phyloP scores from a whole-genome alignment of 139 green algal genomes.

The Coccomyxa sp. region DNA sequence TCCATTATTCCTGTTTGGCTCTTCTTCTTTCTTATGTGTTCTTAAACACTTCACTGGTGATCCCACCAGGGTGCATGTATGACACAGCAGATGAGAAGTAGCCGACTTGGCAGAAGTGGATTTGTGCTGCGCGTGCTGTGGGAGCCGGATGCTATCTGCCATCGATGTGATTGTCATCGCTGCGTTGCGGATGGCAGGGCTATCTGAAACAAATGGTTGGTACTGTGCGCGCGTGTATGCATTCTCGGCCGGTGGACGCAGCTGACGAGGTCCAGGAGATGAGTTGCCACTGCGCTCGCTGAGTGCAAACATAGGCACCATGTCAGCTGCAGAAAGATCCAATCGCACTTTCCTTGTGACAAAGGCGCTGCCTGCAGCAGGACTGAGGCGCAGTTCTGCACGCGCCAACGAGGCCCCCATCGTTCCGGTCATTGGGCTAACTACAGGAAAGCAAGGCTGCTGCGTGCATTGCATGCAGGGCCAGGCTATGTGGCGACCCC shows the following conservation, averaged over 20 bases:
- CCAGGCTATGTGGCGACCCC: background rate
- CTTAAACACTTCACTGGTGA: background rate
- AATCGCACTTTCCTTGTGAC: background rate
- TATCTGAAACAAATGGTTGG: too few relatives aligned
- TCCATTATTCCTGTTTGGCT: too few relatives aligned
- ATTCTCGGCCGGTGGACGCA: too few relatives aligned
- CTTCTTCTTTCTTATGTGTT: background rate
- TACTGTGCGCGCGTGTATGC: too few relatives aligned
- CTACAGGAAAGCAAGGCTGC: background rate
- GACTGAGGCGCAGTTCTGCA: background rate
- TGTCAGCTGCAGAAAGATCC: background rate
- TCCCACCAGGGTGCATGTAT: background rate
- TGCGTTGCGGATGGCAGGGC: too few relatives aligned
- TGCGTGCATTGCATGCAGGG: background rate
- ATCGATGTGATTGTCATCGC: too few relatives aligned
- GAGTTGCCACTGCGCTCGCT: background rate
- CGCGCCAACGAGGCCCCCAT: background rate
- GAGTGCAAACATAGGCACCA: background rate
- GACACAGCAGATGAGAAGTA: background rate
- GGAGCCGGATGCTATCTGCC: too few relatives aligned
- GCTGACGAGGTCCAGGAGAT: too few relatives aligned
- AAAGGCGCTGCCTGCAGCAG: background rate
- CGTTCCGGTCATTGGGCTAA: background rate
- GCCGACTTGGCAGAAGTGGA: background rate
- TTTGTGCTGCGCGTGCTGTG: background rate